Evolutionary conservation across 495 filamentous ascomycete species (phyloP).

Genomic region (Penicillium samsonianum): DNA sequence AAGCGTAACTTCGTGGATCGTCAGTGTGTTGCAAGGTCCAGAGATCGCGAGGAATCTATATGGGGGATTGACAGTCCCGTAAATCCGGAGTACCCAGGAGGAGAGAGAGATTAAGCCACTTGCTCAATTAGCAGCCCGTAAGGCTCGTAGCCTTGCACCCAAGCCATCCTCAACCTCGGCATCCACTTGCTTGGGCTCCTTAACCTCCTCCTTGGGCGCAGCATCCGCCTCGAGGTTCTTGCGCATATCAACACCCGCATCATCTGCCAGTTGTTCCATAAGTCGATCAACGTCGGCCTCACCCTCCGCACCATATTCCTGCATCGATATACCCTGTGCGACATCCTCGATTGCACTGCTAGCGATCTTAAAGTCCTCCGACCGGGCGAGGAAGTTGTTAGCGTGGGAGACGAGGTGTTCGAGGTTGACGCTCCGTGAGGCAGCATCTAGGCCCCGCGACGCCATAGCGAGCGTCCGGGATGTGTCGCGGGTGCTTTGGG

Average conservation of each 20-base stretch:
- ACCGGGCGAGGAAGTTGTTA: conserved; percentile 49
- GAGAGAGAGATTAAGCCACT: background rate
- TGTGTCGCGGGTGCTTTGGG: conserved; percentile 50
- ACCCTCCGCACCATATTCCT: conserved; percentile 51
- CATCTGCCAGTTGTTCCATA: conserved; percentile 52
- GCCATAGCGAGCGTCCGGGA: conserved; percentile 47
- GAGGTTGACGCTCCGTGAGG: conserved; percentile 47
- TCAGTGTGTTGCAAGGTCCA: background rate
- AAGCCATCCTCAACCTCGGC: conserved; percentile 48
- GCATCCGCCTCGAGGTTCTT: conserved; percentile 41
- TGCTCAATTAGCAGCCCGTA: conserved; percentile 42
- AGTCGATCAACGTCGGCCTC: conserved; percentile 48
- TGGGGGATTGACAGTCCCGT: background rate
- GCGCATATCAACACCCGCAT: conserved; percentile 49
- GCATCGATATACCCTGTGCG: conserved; percentile 47
- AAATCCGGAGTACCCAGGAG: background rate
- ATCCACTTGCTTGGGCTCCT: conserved; percentile 35
- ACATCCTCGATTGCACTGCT: conserved; percentile 50
- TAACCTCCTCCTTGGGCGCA: conserved; percentile 43
- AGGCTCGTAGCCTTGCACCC: conserved; percentile 43
- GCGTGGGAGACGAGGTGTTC: conserved; percentile 47
- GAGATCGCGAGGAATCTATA: conserved; percentile 2
- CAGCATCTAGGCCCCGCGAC: conserved; percentile 46
- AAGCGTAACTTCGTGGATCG: conserved; percentile 9
- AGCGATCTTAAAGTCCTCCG: conserved; percentile 52